Evolutionary conservation across 163 green algal genomes (phyloP).

Genomic region (Scenedesmus sp.): DNA sequence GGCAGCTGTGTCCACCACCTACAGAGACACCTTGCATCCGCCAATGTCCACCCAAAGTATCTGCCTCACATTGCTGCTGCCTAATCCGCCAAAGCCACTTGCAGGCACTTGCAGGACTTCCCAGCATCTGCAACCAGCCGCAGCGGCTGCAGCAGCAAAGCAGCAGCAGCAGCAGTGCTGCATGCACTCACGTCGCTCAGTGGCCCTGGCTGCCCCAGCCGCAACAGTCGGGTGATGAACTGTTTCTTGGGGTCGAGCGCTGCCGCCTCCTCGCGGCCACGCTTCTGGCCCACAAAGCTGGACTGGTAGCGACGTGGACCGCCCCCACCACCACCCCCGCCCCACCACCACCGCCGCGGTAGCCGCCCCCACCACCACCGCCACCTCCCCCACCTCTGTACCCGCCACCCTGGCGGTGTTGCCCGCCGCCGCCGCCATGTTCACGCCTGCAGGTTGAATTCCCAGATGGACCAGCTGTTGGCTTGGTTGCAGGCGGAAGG

Average conservation of each 20-base stretch:
- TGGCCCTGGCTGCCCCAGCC: constrained; percentile 56
- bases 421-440: constrained; percentile 12
- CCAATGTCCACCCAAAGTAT: too few relatives aligned
- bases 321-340: neutral
- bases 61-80: neutral
- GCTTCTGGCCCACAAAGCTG: constrained; percentile 66
- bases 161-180: neutral
- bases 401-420: constrained; percentile 6
- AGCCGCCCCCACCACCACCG: neutral
- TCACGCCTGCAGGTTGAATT: constrained; percentile 13
- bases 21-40: too few relatives aligned
- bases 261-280: constrained; percentile 55
- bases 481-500: neutral
- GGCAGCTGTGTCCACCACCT: too few relatives aligned
- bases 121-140: neutral
- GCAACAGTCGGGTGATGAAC: constrained; percentile 60
- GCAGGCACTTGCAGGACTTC: neutral
- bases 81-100: neutral
- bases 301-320: constrained; percentile 47
- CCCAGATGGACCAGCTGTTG: neutral
- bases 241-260: constrained; percentile 52
- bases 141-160: neutral
- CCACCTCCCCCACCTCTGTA: constrained; percentile 10
- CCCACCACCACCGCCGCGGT: neutral
- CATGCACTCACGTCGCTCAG: constrained; percentile 43